Conservation (phyloP, 2,329 filamentous ascomycete genomes). For the Nemania sp. region DNA sequence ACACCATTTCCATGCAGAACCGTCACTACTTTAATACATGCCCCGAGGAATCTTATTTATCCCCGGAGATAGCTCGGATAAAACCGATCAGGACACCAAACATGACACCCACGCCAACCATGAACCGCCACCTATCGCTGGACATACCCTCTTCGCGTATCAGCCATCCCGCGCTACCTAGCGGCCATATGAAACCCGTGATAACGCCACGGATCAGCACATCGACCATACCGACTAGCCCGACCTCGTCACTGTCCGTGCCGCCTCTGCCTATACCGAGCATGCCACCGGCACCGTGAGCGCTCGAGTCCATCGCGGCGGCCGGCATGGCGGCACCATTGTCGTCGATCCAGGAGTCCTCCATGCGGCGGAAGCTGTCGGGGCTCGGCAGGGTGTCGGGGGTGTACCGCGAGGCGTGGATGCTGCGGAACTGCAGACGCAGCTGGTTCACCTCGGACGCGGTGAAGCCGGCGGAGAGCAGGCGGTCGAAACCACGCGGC, state of each 20-base stretch:
- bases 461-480: conserved; percentile 85
- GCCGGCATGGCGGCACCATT: conserved; percentile 56
- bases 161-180: conserved; percentile 87
- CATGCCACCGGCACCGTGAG: conserved; percentile 51
- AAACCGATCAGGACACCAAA: conserved; percentile 61
- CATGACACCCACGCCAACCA: conserved; percentile 85
- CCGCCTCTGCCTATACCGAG: conserved; percentile 50
- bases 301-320: conserved; percentile 50
- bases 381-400: conserved; percentile 90
- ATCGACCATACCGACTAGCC: conserved; percentile 73
- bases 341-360: conserved; percentile 91
- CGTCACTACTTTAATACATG: conserved; percentile 7
- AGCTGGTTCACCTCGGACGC: conserved; percentile 84
- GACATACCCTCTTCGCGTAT: conserved; percentile 89
- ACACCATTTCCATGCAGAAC: conserved; percentile 35
- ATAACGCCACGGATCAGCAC: conserved; percentile 89
- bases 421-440: conserved; percentile 87
- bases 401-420: conserved; percentile 84
- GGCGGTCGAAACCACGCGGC: conserved; percentile 87
- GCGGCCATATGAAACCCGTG: conserved; percentile 94
- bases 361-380: conserved; percentile 78
- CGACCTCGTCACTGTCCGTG: conserved; percentile 60
- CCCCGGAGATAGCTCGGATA: conserved; percentile 52
- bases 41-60: conserved; percentile 39
- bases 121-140: conserved; percentile 84